Conservation (phyloP, 2,329 filamentous ascomycete genomes). For the Scedosporium boydii region DNA sequence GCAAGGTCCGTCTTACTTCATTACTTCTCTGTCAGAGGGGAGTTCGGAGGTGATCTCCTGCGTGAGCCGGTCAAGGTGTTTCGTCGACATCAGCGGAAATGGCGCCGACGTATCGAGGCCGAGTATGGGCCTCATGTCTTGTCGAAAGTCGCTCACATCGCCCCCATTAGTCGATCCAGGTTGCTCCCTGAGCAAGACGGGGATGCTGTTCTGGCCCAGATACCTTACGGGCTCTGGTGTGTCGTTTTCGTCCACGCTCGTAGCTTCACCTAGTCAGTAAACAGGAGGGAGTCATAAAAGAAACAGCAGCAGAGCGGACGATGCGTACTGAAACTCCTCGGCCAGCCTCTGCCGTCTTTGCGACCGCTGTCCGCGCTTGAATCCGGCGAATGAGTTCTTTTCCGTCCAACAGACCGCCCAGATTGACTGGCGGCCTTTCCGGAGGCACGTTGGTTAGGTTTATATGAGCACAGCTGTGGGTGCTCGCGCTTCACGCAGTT, state of each 20-base stretch:
- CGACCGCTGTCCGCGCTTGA: background rate
- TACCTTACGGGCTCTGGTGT: constrained; percentile 46
- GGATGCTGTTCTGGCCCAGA: constrained; percentile 59
- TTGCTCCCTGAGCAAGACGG: constrained; percentile 49
- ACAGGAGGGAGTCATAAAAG: background rate
- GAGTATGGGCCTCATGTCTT: constrained; percentile 57
- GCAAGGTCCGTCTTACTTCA: constrained; percentile 42
- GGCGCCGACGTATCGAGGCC: constrained; percentile 57
- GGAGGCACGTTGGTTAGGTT: constrained; percentile 40
- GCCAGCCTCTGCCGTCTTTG: constrained; percentile 23
- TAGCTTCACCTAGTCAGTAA: constrained; percentile 1
- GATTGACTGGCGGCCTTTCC: constrained; percentile 15
- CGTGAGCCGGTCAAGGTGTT: constrained; percentile 50
- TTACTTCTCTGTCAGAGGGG: constrained; percentile 55
- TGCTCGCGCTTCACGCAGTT: constrained; percentile 60
- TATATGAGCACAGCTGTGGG: constrained; percentile 55
- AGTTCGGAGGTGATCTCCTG: constrained; percentile 52
- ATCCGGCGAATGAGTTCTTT: constrained; percentile 34
- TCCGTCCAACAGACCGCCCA: constrained; percentile 16
- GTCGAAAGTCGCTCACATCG: constrained; percentile 47
- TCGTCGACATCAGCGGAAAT: constrained; percentile 57
- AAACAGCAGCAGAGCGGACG: background rate
- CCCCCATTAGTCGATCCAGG: constrained; percentile 44
- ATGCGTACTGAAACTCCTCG: constrained; percentile 26
- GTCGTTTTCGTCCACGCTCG: constrained; percentile 43